phyloP scores from a whole-genome alignment of 345 rosid species.

The Syzygium oleosum region DNA sequence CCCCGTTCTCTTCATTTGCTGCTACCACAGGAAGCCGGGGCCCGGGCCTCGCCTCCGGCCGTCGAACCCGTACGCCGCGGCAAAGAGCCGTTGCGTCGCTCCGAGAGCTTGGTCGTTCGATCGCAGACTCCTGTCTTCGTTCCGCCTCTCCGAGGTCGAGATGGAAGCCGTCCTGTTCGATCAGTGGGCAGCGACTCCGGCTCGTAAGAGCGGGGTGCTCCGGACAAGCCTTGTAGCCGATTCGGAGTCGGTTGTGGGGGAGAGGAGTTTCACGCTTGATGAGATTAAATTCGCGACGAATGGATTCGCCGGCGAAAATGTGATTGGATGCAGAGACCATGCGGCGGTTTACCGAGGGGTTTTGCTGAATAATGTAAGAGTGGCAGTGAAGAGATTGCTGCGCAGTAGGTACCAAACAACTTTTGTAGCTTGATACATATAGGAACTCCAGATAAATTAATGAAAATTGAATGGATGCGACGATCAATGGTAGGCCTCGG shows the following conservation, averaged over 20 bases:
- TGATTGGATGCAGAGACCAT: conserved; percentile 42
- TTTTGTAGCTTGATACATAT: neutral
- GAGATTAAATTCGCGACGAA: conserved; percentile 43
- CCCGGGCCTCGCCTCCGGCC: conserved; percentile 18
- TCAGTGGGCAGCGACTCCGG: conserved; percentile 6
- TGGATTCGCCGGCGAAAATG: conserved; percentile 41
- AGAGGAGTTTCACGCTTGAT: conserved; percentile 19
- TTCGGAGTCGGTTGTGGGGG: conserved; percentile 6
- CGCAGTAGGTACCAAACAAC: conserved; percentile 25
- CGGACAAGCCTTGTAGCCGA: neutral
- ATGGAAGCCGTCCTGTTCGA: conserved; percentile 13
- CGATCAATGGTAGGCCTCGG: neutral
- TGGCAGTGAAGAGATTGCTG: conserved; percentile 45
- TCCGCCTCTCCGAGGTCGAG: conserved; percentile 16
- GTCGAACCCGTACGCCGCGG: conserved; percentile 10
- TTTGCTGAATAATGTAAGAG: conserved; percentile 33
- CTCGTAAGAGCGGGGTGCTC: neutral
- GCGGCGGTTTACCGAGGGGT: conserved; percentile 41
- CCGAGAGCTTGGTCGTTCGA: conserved; percentile 17
- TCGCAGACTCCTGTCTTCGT: conserved; percentile 20
- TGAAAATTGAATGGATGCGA: neutral
- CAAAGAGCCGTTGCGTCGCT: neutral
- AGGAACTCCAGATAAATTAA: neutral
- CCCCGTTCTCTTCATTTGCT: conserved; percentile 18
- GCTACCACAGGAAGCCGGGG: conserved; percentile 14